Evolutionary conservation across 2,329 filamentous ascomycete genomes (phyloP).

Genomic region (Drechslerella coelobrocha): DNA sequence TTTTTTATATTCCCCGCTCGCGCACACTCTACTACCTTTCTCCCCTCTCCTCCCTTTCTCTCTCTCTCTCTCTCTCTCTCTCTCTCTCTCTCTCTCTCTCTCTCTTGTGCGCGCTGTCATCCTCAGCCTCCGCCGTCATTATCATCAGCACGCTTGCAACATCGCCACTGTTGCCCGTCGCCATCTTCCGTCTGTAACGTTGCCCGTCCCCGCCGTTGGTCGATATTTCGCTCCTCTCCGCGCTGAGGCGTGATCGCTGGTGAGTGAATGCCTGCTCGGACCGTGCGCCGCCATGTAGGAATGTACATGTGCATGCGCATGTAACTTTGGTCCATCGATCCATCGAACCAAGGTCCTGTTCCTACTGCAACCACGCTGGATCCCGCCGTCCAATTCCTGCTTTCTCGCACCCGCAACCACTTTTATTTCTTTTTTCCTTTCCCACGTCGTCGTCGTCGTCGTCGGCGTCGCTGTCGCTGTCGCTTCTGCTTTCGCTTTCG

Average conservation of each 20-base stretch:
- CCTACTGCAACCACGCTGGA: conserved; percentile 22
- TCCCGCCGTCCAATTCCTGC: neutral
- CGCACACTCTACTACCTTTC: conserved; percentile 31
- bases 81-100: conserved; percentile 21
- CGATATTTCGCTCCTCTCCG: conserved; percentile 24
- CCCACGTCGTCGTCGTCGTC: too few species aligned
- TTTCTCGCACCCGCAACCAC: conserved; percentile 1
- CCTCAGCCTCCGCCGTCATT: too few species aligned
- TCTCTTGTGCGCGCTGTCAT: conserved; percentile 30
- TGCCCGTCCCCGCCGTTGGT: too few species aligned
- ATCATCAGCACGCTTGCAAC: too few species aligned
- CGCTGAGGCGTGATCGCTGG: conserved; percentile 4
- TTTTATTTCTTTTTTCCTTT: too few species aligned
- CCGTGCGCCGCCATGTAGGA: neutral
- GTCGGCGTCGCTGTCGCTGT: conserved; percentile 15
- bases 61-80: conserved; percentile 39
- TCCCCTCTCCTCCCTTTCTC: conserved; percentile 19
- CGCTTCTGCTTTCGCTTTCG: conserved; percentile 9
- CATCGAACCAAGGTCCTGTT: conserved; percentile 24
- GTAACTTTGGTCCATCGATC: conserved; percentile 1
- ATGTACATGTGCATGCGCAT: conserved; percentile 6
- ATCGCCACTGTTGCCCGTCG: conserved; percentile 33
- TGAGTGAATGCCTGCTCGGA: conserved; percentile 8
- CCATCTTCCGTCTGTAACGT: conserved; percentile 44
- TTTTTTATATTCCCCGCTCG: conserved; percentile 32